Base-by-base conservation (phyloP, 2,329 filamentous ascomycete genomes). In the Stachybotrys chartarum region DNA sequence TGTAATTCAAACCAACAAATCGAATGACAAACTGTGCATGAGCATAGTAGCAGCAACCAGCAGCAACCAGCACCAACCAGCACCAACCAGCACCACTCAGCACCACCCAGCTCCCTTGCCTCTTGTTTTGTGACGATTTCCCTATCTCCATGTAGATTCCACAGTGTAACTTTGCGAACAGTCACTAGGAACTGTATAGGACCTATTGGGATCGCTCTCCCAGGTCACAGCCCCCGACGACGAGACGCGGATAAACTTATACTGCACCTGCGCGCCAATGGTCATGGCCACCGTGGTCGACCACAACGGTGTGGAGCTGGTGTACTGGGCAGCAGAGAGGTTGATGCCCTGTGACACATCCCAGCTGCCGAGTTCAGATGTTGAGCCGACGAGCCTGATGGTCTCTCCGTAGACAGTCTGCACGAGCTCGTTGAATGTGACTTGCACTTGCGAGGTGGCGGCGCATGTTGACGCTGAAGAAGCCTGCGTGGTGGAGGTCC, bases 191-290 rank as follows among this genome's bases (percentile, higher is more conserved):
- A 59, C 58, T 39, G 67, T 70, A 56, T 66, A 74, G 0, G 65
- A 66, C 54, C 72, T 60, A 57, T 75, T 74, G 1, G 71, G 70
- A 30, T 82, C 82, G 54, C 73, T 77, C 68, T 86, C 83, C 82
- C 82, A 86, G 1, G 70, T 73, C 6, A 82, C 72, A 0, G 66
- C 68, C 0, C 81, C 80, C 59, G 73, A 70, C 2, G 66, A 66
- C 18, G 71, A 72, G 30, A 82, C 75, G 57, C 77, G 77, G 59
- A 86, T 73, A 62, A 80, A 87, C 67, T 86, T 85, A 65, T 85
- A 86, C 66, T 79, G 61, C 55, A 86, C 76, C 0, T 65, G 69
- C 2, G 70, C 74, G 1, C 80, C 82, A 0, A 80, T 73, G 0
- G 78, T 70, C 10, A 87, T 62, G 16, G 64, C 74, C 47, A 83